Conservation (phyloP, 768 basidiomycete genomes). For the Tylopilus sp. region DNA sequence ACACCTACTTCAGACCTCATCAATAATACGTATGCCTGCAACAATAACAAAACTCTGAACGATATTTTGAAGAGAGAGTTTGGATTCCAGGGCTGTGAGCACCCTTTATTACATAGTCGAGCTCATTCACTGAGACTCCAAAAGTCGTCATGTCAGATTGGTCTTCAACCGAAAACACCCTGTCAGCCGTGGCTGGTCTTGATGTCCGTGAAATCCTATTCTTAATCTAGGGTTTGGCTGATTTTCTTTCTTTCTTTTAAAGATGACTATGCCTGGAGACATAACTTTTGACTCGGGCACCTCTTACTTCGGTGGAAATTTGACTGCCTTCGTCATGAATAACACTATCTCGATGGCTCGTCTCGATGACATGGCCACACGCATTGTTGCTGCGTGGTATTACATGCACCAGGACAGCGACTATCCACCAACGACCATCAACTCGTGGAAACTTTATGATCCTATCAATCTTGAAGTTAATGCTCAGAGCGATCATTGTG, state of each 20-base stretch:
- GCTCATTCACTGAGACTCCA: background rate
- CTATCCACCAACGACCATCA: constrained; percentile 25
- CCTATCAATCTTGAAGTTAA: constrained; percentile 43
- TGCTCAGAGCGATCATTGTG: constrained; percentile 53
- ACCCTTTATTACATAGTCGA: background rate
- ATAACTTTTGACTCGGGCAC: constrained; percentile 35
- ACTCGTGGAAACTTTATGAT: constrained; percentile 28
- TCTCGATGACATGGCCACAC: constrained; percentile 68
- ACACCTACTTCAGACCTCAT: constrained; percentile 39
- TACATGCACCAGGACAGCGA: constrained; percentile 33
- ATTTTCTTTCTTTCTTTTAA: background rate
- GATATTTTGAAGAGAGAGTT: constrained; percentile 63
- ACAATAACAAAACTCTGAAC: constrained; percentile 57
- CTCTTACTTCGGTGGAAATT: constrained; percentile 57
- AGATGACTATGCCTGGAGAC: constrained; percentile 78
- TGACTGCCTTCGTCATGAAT: constrained; percentile 57
- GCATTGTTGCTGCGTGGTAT: constrained; percentile 66
- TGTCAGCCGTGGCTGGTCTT: constrained; percentile 56
- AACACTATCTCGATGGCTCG: constrained; percentile 55
- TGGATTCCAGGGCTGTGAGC: constrained; percentile 61
- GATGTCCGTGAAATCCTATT: constrained; percentile 41
- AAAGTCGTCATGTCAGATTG: constrained; percentile 60
- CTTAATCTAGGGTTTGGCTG: background rate
- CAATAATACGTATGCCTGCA: constrained; percentile 61
- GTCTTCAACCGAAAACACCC: constrained; percentile 49